Base-by-base conservation (phyloP, 495 filamentous ascomycete genomes). In the Daldinia bambusicola region DNA sequence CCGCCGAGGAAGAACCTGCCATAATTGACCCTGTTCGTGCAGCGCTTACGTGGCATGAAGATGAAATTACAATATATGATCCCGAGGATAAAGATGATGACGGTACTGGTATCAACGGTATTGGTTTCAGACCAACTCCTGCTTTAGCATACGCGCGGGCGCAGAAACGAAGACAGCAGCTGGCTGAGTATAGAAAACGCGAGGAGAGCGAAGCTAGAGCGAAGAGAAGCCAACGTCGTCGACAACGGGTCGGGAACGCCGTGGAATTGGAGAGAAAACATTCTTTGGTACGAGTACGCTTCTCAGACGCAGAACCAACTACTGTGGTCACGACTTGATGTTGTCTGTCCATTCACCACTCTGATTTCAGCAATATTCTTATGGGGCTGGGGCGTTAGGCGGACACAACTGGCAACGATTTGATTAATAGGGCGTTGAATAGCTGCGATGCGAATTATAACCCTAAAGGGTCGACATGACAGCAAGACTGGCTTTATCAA, bases 61-160 rank as follows among this genome's bases (percentile, higher is more conserved):
- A 89, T 61, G 93, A 97, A 71, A 95, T 96, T 67, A 96, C 93
- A 0, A 89, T 93, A 16, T 91, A 95, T 75, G 84, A 91, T 69
- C 89, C 90, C 2, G 84, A 84, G 34, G 91, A 93, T 76, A 89
- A 89, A 41, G 88, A 85, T 61, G 91, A 93, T 69, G 91, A 93
- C 78, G 91, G 91, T 30, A 91, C 91, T 38, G 91, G 91, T 40
- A 92, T 93, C 69, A 93, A 96, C 78, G 95, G 95, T 13, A 91
- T 98, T 74, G 95, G 94, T 1, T 98, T 97, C 79, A 90, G 88
- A 69, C 95, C 95, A 0, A 98, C 93, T 8, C 86, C 94, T 16
- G 91, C 91, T 36, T 89, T 94, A 34, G 94, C 93, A 0, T 90
- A 92, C 77, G 88, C 89, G 30, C 84, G 95, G 61, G 84, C 87